Conservation (phyloP, 352 stramenopile species). For the Thalassiosira delicatula region DNA sequence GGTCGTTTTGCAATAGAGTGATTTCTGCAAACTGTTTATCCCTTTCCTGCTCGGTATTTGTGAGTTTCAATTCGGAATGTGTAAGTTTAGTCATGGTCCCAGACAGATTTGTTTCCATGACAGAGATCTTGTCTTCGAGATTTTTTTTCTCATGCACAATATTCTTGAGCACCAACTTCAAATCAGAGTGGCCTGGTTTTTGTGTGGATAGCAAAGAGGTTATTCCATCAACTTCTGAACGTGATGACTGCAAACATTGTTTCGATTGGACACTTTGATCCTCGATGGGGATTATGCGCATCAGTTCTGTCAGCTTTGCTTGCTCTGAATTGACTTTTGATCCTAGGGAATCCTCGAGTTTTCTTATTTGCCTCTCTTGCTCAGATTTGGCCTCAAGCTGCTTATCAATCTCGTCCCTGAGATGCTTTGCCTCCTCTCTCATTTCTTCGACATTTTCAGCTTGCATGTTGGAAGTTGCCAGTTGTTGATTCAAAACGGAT, state of each 20-base stretch:
- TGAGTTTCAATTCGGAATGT: too few species aligned
- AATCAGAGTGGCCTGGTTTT: too few species aligned
- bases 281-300: conserved; percentile 37
- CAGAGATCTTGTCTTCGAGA: too few species aligned
- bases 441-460: conserved; percentile 15
- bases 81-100: too few species aligned
- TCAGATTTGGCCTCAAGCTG: conserved; percentile 13
- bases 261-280: conserved; percentile 48
- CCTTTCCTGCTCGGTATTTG: too few species aligned
- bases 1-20: conserved; percentile 29
- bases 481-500: conserved; percentile 34
- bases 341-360: conserved; percentile 43
- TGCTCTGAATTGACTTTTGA: conserved; percentile 46
- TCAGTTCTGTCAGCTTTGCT: conserved; percentile 41
- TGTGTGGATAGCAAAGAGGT: too few species aligned
- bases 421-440: conserved; percentile 7
- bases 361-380: conserved; percentile 42
- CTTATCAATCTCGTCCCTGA: conserved; percentile 19
- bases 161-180: too few species aligned
- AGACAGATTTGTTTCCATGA: too few species aligned
- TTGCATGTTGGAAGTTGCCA: background rate
- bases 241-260: conserved; percentile 27
- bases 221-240: conserved; percentile 29
- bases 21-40: too few species aligned
- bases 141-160: too few species aligned